Percentiles rank a stretch among this genome's conserved stretches.
phyloP scores from a whole-genome alignment of 139 green algal species.

The Coelastrella sp. region DNA sequence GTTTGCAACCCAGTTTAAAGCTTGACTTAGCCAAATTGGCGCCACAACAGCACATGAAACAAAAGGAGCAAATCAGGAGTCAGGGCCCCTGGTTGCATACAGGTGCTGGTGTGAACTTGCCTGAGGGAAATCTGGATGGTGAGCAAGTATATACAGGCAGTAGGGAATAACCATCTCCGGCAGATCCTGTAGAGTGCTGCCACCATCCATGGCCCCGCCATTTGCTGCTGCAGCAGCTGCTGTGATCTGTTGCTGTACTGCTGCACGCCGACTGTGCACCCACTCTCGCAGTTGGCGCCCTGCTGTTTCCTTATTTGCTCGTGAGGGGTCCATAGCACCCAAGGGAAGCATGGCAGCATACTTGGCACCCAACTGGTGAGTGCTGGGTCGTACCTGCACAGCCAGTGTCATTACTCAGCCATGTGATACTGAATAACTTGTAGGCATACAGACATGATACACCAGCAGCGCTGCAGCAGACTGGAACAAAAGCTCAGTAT shows the following conservation, averaged over 20 bases:
- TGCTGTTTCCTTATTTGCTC: slow-evolving; percentile 52
- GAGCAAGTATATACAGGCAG: slow-evolving; percentile 81
- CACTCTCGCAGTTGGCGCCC: slow-evolving; percentile 54
- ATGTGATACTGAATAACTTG: too few species aligned
- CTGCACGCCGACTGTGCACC: slow-evolving; percentile 36
- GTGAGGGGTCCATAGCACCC: slow-evolving; percentile 63
- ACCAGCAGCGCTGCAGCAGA: background rate
- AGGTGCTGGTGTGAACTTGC: slow-evolving; percentile 30
- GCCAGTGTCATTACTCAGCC: background rate
- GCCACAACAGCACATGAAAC: too few species aligned
- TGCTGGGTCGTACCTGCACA: slow-evolving; percentile 18
- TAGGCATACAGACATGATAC: background rate
- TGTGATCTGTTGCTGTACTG: slow-evolving; percentile 38
- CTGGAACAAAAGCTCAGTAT: background rate
- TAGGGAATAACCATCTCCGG: slow-evolving; percentile 87
- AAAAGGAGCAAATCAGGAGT: too few species aligned
- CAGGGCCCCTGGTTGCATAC: too few species aligned
- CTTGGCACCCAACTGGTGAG: slow-evolving; percentile 64
- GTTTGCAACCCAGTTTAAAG: too few species aligned
- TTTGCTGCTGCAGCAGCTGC: slow-evolving; percentile 41
- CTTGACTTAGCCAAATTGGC: too few species aligned
- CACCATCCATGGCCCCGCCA: slow-evolving; percentile 15
- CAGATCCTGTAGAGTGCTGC: slow-evolving; percentile 68
- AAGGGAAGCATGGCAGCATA: slow-evolving; percentile 78
- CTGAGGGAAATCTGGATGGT: slow-evolving; percentile 88